A percentile compares a stretch with the other conserved stretches of the same genome.
These are phyloP conservation scores for Trichoderma koningii DNA, from an alignment of 2,329 filamentous ascomycete genomes.

Conservation along the genomic window DNA sequence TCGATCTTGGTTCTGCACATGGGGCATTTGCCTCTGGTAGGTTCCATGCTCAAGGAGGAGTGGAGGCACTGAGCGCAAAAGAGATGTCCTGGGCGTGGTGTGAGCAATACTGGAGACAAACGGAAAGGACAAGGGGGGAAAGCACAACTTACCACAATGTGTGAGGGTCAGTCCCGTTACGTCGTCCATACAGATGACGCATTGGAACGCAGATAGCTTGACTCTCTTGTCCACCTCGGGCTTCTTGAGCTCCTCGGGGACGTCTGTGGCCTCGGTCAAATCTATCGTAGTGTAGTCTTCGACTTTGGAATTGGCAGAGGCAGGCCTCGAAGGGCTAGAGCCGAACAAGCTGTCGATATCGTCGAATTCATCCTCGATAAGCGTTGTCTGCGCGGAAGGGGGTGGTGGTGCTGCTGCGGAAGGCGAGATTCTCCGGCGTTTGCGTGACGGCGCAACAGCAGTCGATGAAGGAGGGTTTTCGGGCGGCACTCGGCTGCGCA, in stretches of 20 bases:
- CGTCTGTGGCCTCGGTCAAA: constrained; percentile 46
- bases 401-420: not conserved
- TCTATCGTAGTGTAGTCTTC: constrained; percentile 40
- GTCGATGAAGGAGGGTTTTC: not conserved
- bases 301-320: constrained; percentile 27
- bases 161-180: constrained; percentile 61
- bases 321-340: constrained; percentile 29
- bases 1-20: constrained; percentile 65
- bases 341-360: constrained; percentile 38
- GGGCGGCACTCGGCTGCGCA: not conserved
- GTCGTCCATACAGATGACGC: constrained; percentile 69
- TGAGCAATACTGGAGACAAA: too few species aligned
- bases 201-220: constrained; percentile 61
- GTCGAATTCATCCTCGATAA: constrained; percentile 31
- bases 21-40: constrained; percentile 60
- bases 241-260: constrained; percentile 48
- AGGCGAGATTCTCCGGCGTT: constrained; percentile 35
- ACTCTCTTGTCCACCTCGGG: constrained; percentile 51
- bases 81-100: constrained; percentile 55
- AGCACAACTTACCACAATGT: constrained; percentile 60
- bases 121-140: too few species aligned
- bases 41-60: constrained; percentile 59
- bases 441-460: constrained; percentile 28
- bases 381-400: not conserved
- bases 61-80: constrained; percentile 66